Conservation (phyloP, 495 filamentous ascomycete genomes). For the Neurospora sp. region DNA sequence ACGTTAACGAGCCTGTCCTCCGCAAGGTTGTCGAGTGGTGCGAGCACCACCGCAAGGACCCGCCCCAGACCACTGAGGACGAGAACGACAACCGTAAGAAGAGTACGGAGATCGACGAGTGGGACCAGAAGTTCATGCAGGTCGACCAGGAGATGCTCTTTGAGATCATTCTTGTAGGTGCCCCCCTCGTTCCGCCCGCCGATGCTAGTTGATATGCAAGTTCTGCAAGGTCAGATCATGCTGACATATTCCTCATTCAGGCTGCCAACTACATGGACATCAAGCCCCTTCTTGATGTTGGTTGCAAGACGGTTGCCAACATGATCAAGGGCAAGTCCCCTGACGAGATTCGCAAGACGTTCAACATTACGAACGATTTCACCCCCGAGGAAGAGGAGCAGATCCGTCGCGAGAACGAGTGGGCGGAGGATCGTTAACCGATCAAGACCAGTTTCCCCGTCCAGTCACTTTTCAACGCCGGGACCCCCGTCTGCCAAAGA, state of each 20-base stretch:
- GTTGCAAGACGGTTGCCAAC: conserved; percentile 77
- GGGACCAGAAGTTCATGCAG: conserved; percentile 99
- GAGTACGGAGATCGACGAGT: conserved; percentile 97
- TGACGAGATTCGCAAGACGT: conserved; percentile 74
- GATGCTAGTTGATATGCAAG: neutral
- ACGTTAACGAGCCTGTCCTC: conserved; percentile 89
- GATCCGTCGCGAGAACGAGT: conserved; percentile 76
- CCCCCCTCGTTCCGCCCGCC: neutral
- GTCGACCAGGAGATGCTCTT: conserved; percentile 99
- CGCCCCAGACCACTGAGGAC: conserved; percentile 64
- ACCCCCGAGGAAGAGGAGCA: conserved; percentile 76
- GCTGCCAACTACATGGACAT: conserved; percentile 77
- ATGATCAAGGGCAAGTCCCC: conserved; percentile 84
- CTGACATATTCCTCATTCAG: conserved; percentile 16
- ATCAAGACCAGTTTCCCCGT: conserved; percentile 72
- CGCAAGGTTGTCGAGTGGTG: conserved; percentile 98
- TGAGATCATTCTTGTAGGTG: conserved; percentile 89
- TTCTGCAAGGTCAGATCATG: conserved; percentile 4
- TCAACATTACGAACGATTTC: conserved; percentile 79
- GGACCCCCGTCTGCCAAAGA: conserved; percentile 57
- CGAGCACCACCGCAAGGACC: conserved; percentile 82
- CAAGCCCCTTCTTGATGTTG: conserved; percentile 71
- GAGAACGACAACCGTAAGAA: conserved; percentile 94
- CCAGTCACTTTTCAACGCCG: conserved; percentile 83
- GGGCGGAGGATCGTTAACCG: conserved; percentile 65